Percentiles rank a stretch among this genome's conserved stretches.
Evolutionary conservation across 2,329 filamentous ascomycete genomes (phyloP).

Genomic region (Epichloe amarillans): DNA sequence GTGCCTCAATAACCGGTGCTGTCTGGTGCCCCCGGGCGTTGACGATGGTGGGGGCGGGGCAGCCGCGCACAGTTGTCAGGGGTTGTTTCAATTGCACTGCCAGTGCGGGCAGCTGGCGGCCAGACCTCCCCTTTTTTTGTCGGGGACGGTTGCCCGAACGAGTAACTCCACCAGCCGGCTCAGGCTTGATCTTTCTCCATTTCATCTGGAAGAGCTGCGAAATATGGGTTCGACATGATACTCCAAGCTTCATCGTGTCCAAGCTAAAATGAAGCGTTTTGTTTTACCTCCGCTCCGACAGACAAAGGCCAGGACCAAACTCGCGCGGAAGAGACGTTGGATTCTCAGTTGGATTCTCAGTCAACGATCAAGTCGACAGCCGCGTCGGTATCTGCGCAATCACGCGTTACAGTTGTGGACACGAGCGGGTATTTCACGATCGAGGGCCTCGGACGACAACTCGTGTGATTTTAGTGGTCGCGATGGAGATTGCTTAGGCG

Average conservation of each 20-base stretch:
- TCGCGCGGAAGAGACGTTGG: no score
- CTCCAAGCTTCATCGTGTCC: no score
- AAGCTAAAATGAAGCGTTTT: no score
- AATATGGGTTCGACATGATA: no score
- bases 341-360: background rate
- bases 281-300: no score
- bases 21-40: background rate
- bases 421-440: background rate
- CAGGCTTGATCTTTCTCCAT: background rate
- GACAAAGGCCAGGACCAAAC: no score
- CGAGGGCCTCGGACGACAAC: background rate
- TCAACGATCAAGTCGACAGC: background rate
- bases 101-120: background rate
- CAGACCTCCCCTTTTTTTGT: background rate
- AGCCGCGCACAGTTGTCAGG: background rate
- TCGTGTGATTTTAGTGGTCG: no score
- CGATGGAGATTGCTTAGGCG: no score
- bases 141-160: background rate
- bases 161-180: background rate
- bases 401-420: no score
- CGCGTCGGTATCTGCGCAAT: no score
- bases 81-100: background rate
- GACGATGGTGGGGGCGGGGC: background rate
- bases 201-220: background rate
- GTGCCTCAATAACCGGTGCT: background rate